Percentiles rank a stretch among this genome's conserved stretches.
These are phyloP conservation scores for Xylariales sp. DNA, from an alignment of 2,329 filamentous ascomycete species.

Conservation along the genomic window DNA sequence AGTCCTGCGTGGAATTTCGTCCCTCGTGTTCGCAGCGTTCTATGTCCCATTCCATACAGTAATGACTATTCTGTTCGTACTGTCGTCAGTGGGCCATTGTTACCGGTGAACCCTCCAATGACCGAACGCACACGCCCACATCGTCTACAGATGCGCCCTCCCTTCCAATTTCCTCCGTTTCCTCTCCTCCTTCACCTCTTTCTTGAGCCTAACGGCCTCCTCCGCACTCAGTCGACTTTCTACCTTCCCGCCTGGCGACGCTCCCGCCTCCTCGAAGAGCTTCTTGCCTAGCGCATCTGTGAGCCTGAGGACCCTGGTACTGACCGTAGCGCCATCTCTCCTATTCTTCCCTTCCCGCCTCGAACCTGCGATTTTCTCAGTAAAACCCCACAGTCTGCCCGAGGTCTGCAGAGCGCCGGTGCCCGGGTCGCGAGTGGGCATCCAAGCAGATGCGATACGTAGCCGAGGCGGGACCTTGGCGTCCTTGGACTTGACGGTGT, in stretches of 20 bases:
- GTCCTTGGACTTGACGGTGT: constrained; percentile 66
- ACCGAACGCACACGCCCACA: no score
- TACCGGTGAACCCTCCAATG: no score
- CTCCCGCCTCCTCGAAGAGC: constrained; percentile 58
- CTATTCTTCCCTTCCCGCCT: constrained; percentile 92
- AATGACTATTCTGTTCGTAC: no score
- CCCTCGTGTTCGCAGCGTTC: no score
- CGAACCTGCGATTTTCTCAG: constrained; percentile 76
- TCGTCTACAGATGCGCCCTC: constrained; percentile 45
- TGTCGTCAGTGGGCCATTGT: no score
- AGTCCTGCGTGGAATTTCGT: no score
- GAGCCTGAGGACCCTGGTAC: constrained; percentile 71
- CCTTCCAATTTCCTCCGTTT: constrained; percentile 45
- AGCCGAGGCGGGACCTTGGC: constrained; percentile 57
- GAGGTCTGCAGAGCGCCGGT: constrained; percentile 61
- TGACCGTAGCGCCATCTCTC: constrained; percentile 86
- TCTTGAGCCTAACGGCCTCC: constrained; percentile 41
- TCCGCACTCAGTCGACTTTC: constrained; percentile 45
- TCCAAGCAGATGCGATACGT: constrained; percentile 70
- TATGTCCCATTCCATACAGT: no score
- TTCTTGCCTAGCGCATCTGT: constrained; percentile 67
- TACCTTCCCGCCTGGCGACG: constrained; percentile 29
- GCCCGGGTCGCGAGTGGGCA: constrained; percentile 57
- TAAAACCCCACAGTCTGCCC: constrained; percentile 87
- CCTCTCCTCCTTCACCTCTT: constrained; percentile 40